Conservation (phyloP, 1,284 basidiomycete genomes). For the Anthracocystis panici-leucophaei region DNA sequence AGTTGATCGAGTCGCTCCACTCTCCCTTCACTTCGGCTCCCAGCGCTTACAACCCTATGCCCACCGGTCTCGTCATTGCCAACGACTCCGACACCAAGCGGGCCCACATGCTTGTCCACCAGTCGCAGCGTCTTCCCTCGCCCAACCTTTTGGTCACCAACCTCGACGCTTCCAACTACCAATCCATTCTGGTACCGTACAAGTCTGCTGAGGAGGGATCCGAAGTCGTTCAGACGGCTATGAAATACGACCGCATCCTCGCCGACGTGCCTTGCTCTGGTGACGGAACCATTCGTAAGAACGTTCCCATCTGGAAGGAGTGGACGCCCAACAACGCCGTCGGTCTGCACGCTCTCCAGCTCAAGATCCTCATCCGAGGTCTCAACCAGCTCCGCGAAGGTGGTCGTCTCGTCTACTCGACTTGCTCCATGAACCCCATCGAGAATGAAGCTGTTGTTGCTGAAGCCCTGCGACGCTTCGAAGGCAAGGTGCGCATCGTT, state of each 20-base stretch:
- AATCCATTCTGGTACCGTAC: constrained; percentile 62
- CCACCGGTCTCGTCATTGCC: constrained; percentile 81
- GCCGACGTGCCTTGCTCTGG: constrained; percentile 98
- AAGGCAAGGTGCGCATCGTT: constrained; percentile 80
- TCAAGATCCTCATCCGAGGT: constrained; percentile 89
- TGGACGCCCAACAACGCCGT: constrained; percentile 92
- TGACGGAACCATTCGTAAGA: constrained; percentile 95
- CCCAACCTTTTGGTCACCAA: constrained; percentile 96
- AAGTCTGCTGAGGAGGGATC: constrained; percentile 41
- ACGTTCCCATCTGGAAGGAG: constrained; percentile 91
- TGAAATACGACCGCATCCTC: constrained; percentile 92
- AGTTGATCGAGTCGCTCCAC: constrained; percentile 89
- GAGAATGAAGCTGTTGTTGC: constrained; percentile 98
- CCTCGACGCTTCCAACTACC: constrained; percentile 90
- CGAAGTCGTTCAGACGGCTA: constrained; percentile 69
- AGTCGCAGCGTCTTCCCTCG: constrained; percentile 92
- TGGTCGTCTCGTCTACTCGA: constrained; percentile 95
- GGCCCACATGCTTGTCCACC: constrained; percentile 96
- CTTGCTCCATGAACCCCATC: constrained; percentile 95
- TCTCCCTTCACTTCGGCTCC: constrained; percentile 61
- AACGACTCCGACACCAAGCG: constrained; percentile 94
- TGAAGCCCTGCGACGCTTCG: constrained; percentile 72
- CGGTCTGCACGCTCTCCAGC: constrained; percentile 90
- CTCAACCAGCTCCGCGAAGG: constrained; percentile 88
- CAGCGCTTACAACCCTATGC: constrained; percentile 64